Conservation (phyloP, 2,329 filamentous ascomycete genomes). For the Cercospora sp. region DNA sequence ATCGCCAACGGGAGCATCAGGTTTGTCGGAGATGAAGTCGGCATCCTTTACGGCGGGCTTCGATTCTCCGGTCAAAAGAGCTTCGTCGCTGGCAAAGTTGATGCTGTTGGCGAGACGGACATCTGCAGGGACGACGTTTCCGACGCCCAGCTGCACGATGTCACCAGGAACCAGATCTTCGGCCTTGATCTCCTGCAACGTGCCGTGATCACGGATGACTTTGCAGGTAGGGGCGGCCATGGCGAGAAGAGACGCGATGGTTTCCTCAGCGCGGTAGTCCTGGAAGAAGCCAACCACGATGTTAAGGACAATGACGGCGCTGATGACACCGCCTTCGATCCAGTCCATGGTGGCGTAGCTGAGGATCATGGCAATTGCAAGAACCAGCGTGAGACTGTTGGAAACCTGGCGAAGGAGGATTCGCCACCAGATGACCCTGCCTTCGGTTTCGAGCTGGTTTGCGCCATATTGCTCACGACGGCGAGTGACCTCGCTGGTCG, state of each 20-base stretch:
- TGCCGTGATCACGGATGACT: conserved; percentile 57
- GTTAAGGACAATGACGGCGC: conserved; percentile 60
- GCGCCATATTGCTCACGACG: conserved; percentile 34
- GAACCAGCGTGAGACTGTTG: conserved; percentile 44
- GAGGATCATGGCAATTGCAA: conserved; percentile 60
- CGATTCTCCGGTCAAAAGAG: conserved; percentile 70
- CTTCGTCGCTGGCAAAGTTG: conserved; percentile 75
- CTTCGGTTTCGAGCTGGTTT: conserved; percentile 36
- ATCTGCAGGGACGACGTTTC: conserved; percentile 71
- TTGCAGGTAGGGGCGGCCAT: conserved; percentile 59
- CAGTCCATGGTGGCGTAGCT: conserved; percentile 60
- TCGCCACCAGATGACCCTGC: conserved; percentile 35
- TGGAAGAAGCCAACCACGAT: conserved; percentile 62
- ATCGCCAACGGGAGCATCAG: conserved; percentile 59
- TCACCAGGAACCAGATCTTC: conserved; percentile 67
- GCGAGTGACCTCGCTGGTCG: conserved; percentile 23
- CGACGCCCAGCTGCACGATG: conserved; percentile 61
- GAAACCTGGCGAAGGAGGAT: conserved; percentile 42
- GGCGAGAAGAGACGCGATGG: conserved; percentile 58
- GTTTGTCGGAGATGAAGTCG: conserved; percentile 33
- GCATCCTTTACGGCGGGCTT: conserved; percentile 46
- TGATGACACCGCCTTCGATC: conserved; percentile 62
- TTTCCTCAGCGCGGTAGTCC: conserved; percentile 61
- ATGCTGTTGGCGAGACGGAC: conserved; percentile 62
- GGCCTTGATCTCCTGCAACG: conserved; percentile 54